Evolutionary conservation across 768 basidiomycete genomes (phyloP).

Genomic region (Tephrocybe sp.): DNA sequence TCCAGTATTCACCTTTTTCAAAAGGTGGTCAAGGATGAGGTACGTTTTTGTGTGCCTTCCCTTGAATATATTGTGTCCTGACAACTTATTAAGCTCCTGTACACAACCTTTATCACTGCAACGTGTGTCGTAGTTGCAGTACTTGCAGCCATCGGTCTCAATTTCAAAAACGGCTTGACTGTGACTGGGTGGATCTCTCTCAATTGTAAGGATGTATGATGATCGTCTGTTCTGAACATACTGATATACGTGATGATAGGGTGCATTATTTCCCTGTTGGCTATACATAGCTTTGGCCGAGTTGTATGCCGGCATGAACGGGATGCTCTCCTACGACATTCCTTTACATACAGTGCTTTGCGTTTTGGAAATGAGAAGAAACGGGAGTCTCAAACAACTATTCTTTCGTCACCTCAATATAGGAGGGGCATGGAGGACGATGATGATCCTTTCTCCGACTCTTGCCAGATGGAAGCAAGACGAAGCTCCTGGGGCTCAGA

Average conservation of each 20-base stretch:
- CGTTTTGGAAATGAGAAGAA: conserved; percentile 12
- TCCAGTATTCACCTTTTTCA: conserved; percentile 53
- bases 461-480: conserved; percentile 16
- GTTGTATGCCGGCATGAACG: conserved; percentile 61
- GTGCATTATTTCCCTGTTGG: conserved; percentile 52
- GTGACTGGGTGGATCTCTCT: conserved; percentile 51
- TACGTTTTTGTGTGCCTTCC: conserved; percentile 19
- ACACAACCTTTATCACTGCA: conserved; percentile 51
- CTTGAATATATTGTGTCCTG: background rate
- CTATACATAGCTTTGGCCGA: conserved; percentile 57
- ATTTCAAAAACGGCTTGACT: conserved; percentile 41
- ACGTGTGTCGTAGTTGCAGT: conserved; percentile 47
- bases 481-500: conserved; percentile 12
- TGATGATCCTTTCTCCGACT: conserved; percentile 34
- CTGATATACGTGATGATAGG: conserved; percentile 29
- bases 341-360: conserved; percentile 19
- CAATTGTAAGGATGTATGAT: conserved; percentile 42
- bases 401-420: conserved; percentile 4
- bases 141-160: conserved; percentile 49
- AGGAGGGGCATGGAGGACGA: conserved; percentile 6
- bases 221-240: background rate
- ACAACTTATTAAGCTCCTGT: conserved; percentile 40
- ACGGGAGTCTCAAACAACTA: conserved; percentile 4
- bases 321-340: conserved; percentile 51
- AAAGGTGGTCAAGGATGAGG: conserved; percentile 62